phyloP scores from a whole-genome alignment of 148 eudicot species.

The Oxyria digyna region DNA sequence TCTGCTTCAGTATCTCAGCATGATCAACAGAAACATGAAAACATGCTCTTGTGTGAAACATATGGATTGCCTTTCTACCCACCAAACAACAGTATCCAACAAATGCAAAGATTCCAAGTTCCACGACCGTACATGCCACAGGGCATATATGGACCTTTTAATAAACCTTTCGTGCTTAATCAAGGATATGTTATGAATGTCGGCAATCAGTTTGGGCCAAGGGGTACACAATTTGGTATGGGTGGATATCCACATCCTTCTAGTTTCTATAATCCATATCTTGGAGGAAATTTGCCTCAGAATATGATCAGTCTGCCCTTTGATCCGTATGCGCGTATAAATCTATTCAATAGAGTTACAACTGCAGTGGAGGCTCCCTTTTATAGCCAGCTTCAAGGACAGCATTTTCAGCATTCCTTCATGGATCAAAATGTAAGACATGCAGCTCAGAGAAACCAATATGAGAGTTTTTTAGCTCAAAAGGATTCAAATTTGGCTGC shows the following conservation, averaged over 20 bases:
- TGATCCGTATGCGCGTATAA: slow-evolving; percentile 9
- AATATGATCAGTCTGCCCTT: slow-evolving; percentile 11
- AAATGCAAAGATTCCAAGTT: slow-evolving; percentile 14
- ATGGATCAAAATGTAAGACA: neutral
- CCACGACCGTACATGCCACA: slow-evolving; percentile 8
- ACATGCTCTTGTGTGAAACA: slow-evolving; percentile 13
- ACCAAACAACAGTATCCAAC: neutral
- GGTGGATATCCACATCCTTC: slow-evolving; percentile 10
- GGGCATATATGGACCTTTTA: slow-evolving; percentile 8
- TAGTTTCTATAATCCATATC: slow-evolving; percentile 15
- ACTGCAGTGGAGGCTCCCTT: slow-evolving; percentile 18
- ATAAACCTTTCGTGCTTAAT: slow-evolving; percentile 14
- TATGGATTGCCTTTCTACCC: slow-evolving; percentile 15
- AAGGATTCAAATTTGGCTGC: slow-evolving; percentile 6
- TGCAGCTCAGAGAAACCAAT: slow-evolving; percentile 1
- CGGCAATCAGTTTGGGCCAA: slow-evolving; percentile 19
- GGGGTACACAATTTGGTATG: slow-evolving; percentile 14
- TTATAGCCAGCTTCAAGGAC: slow-evolving; percentile 19
- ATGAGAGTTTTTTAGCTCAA: neutral
- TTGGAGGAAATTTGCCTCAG: slow-evolving; percentile 15
- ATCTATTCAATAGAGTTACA: slow-evolving; percentile 16
- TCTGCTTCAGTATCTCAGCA: slow-evolving; percentile 6
- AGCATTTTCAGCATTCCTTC: slow-evolving; percentile 12
- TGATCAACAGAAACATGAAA: slow-evolving; percentile 11
- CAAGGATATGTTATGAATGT: slow-evolving; percentile 15